A percentile compares a stretch with the other conserved stretches of the same genome.
Evolutionary conservation across 352 stramenopile genomes (phyloP).

Genomic region (Globisporangium nunn): DNA sequence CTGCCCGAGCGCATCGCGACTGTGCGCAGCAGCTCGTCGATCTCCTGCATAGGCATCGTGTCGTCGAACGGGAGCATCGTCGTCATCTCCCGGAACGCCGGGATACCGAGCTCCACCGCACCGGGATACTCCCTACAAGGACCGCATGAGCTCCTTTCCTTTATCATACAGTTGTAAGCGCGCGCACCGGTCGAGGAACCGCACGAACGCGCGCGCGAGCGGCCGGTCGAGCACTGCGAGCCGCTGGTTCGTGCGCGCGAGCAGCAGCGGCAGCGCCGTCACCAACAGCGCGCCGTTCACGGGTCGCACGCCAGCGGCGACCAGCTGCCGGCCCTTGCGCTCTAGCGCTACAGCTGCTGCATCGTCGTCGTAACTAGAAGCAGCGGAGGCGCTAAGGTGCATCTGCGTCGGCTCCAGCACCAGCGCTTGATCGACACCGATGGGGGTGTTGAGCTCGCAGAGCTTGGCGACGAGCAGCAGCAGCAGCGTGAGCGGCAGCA

Average conservation of each 20-base stretch:
- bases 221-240: conserved; percentile 48
- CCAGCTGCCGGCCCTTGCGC: background rate
- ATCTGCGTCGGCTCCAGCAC: background rate
- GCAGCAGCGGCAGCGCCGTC: conserved; percentile 45
- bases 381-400: too few relatives aligned
- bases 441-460: conserved; percentile 42
- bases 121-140: conserved; percentile 24
- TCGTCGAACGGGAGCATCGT: conserved; percentile 43
- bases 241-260: conserved; percentile 45
- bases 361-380: too few relatives aligned
- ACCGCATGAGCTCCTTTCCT: too few relatives aligned
- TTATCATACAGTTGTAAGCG: too few relatives aligned
- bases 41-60: conserved; percentile 8
- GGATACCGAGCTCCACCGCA: conserved; percentile 37
- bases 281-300: conserved; percentile 28
- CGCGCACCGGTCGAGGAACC: conserved; percentile 28
- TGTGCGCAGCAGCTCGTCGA: conserved; percentile 27
- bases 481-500: conserved; percentile 50
- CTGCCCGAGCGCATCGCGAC: conserved; percentile 29
- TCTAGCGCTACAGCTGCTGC: background rate
- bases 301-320: background rate
- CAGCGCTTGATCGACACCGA: too few relatives aligned
- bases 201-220: conserved; percentile 35
- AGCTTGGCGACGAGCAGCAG: conserved; percentile 50
- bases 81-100: conserved; percentile 23